A percentile compares a stretch with the other conserved stretches of the same genome.
These are phyloP conservation scores for Coemansia umbellata DNA, from an alignment of 192 early-diverging fungal genomes.

Conservation along the genomic window DNA sequence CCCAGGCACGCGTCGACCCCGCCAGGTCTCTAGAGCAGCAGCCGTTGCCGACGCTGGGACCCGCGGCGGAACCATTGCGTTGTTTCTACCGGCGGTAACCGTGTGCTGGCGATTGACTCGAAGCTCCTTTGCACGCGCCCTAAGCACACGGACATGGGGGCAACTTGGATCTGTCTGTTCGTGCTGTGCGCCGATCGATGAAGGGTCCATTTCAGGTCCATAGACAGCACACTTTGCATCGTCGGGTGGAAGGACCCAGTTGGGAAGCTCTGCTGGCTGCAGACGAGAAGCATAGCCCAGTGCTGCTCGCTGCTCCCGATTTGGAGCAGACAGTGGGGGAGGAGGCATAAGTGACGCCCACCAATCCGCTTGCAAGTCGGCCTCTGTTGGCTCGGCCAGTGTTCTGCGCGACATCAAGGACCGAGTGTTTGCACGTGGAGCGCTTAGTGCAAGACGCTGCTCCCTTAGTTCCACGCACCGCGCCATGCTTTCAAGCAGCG, in stretches of 20 bases:
- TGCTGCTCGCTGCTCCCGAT: constrained; percentile 8
- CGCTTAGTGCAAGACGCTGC: constrained; percentile 16
- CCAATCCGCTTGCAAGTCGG: constrained; percentile 29
- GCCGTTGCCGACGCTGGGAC: background rate
- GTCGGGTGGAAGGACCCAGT: constrained; percentile 30
- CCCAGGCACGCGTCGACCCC: constrained; percentile 33
- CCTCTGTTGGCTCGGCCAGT: constrained; percentile 14
- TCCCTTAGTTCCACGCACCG: constrained; percentile 40
- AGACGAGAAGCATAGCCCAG: constrained; percentile 2
- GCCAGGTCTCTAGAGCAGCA: constrained; percentile 36
- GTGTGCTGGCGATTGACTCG: constrained; percentile 31
- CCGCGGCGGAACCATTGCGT: constrained; percentile 3
- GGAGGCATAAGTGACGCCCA: constrained; percentile 48
- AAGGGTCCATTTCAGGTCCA: constrained; percentile 6
- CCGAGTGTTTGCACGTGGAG: constrained; percentile 17
- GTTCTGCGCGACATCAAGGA: constrained; percentile 19
- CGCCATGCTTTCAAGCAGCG: constrained; percentile 41
- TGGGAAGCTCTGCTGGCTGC: constrained; percentile 26
- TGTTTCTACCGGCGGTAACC: constrained; percentile 8
- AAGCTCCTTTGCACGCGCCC: constrained; percentile 35
- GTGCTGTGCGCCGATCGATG: background rate
- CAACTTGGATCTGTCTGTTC: constrained; percentile 23
- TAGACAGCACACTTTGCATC: constrained; percentile 35
- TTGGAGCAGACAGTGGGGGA: constrained; percentile 2
- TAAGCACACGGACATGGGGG: constrained; percentile 32